A percentile compares a stretch with the other conserved stretches of the same genome.
Conservation (phyloP, 139 green algal genomes). For the Chlorella vulgaris region DNA sequence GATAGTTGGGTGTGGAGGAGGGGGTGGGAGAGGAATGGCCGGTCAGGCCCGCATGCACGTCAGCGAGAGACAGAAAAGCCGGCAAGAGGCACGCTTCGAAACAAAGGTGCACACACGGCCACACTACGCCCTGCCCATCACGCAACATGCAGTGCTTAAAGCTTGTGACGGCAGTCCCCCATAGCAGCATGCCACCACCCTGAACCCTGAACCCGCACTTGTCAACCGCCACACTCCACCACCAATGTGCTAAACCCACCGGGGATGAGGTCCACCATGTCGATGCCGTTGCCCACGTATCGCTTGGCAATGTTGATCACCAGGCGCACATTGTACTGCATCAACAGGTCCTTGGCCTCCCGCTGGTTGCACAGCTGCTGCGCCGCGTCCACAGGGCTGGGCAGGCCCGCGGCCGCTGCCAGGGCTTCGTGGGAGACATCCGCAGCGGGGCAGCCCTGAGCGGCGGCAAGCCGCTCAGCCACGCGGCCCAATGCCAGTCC, state of each 20-base stretch:
- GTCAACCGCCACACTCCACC: too few species aligned
- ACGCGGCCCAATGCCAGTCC: conserved; percentile 6
- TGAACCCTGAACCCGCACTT: too few species aligned
- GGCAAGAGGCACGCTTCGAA: too few species aligned
- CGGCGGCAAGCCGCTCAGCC: conserved; percentile 1
- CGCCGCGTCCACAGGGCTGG: not conserved
- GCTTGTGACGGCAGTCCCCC: too few species aligned
- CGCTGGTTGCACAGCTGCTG: conserved; percentile 17
- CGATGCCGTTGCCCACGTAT: conserved; percentile 31
- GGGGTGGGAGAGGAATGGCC: not conserved
- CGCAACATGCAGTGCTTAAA: too few species aligned
- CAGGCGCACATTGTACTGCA: conserved; percentile 47
- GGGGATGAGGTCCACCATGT: conserved; percentile 39
- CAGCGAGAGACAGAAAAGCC: too few species aligned
- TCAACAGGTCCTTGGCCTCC: conserved; percentile 42
- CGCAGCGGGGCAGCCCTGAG: not conserved
- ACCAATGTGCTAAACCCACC: too few species aligned
- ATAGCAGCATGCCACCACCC: too few species aligned
- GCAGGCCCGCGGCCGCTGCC: conserved; percentile 25
- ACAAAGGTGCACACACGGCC: not conserved
- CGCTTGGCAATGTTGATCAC: conserved; percentile 44
- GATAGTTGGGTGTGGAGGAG: not conserved
- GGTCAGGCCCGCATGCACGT: too few species aligned
- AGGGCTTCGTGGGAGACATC: not conserved
- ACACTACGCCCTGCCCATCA: not conserved